Conservation (phyloP, 768 basidiomycete species). For the Obba rivulosa region DNA sequence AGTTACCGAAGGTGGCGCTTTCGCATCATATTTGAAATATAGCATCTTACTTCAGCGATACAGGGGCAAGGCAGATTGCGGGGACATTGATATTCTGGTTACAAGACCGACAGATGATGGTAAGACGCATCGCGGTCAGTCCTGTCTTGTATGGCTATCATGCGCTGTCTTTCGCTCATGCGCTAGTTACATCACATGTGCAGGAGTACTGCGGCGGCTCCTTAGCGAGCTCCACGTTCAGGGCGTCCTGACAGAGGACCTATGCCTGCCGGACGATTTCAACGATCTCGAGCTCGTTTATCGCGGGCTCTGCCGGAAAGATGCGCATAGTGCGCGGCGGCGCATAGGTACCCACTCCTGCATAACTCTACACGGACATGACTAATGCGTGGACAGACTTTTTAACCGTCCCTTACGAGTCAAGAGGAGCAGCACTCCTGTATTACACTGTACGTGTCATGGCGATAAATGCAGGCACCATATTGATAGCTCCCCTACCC, state of each 20-base stretch:
- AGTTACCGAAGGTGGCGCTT: conserved; percentile 66
- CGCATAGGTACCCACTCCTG: conserved; percentile 48
- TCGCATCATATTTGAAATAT: background rate
- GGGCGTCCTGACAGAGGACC: conserved; percentile 75
- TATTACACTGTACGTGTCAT: conserved; percentile 73
- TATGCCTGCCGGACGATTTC: conserved; percentile 65
- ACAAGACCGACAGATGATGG: conserved; percentile 72
- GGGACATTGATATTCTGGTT: conserved; percentile 89
- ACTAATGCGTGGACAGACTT: conserved; percentile 45
- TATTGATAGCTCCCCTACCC: background rate
- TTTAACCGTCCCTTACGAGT: conserved; percentile 72
- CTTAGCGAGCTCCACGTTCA: conserved; percentile 48
- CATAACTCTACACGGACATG: background rate
- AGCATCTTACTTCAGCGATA: background rate
- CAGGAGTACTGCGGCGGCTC: conserved; percentile 59
- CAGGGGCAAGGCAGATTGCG: conserved; percentile 78
- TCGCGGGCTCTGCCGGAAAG: conserved; percentile 64
- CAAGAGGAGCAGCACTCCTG: conserved; percentile 79
- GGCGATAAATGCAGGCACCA: background rate
- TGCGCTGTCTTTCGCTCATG: background rate
- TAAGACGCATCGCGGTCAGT: conserved; percentile 61
- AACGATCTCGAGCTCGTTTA: conserved; percentile 71
- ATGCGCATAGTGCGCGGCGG: conserved; percentile 43
- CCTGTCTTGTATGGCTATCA: background rate
- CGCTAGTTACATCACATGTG: background rate